Evolutionary conservation across 2,329 filamentous ascomycete genomes (phyloP).

Genomic region (Metarhizium robertsii): DNA sequence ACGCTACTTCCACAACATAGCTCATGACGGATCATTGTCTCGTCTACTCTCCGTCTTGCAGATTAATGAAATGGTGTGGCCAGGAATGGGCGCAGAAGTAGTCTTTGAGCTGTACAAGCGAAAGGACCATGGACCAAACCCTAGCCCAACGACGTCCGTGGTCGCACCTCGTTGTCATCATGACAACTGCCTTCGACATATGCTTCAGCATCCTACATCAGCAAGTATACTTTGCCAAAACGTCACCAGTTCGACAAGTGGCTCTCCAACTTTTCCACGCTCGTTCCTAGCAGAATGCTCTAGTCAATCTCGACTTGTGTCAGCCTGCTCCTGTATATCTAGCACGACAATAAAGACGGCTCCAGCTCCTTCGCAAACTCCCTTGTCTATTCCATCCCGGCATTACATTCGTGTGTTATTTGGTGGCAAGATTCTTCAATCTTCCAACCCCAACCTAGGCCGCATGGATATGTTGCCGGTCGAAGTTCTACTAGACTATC

Average conservation of each 20-base stretch:
- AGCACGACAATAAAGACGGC: slow-evolving; percentile 3
- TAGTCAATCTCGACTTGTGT: slow-evolving; percentile 12
- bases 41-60: slow-evolving; percentile 62
- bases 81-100: slow-evolving; percentile 72
- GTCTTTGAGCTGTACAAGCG: slow-evolving; percentile 64
- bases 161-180: slow-evolving; percentile 14
- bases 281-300: slow-evolving; percentile 16
- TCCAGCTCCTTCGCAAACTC: background rate
- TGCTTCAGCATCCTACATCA: slow-evolving; percentile 15
- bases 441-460: slow-evolving; percentile 60
- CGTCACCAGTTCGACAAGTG: background rate
- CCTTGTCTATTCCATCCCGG: slow-evolving; percentile 9
- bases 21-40: slow-evolving; percentile 68
- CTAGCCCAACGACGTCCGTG: slow-evolving; percentile 11
- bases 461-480: slow-evolving; percentile 61
- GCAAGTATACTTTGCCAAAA: slow-evolving; percentile 15
- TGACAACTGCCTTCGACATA: slow-evolving; percentile 22
- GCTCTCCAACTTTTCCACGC: background rate
- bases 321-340: slow-evolving; percentile 19
- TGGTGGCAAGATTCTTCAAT: slow-evolving; percentile 56
- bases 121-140: slow-evolving; percentile 9
- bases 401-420: slow-evolving; percentile 61
- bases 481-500: slow-evolving; percentile 55
- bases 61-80: slow-evolving; percentile 70
- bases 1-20: slow-evolving; percentile 66